These are phyloP conservation scores for Mortierella sp. DNA, from an alignment of 371 early-diverging fungal genomes.

Conservation along the genomic window DNA sequence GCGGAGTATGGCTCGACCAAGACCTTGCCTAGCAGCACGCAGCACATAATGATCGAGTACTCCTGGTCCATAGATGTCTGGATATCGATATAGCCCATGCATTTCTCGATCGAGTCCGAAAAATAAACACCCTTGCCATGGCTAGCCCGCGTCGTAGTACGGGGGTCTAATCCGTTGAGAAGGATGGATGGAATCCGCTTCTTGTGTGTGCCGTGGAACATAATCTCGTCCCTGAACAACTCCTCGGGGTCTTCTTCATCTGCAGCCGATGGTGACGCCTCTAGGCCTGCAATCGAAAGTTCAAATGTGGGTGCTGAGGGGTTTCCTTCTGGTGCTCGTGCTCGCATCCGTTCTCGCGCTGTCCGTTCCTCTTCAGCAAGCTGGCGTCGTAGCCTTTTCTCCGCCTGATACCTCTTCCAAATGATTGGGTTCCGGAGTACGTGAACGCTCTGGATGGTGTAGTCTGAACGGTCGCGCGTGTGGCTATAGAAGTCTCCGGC, in stretches of 20 bases:
- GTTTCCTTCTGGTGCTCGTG: background rate
- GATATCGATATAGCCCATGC: conserved; percentile 47
- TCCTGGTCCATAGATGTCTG: conserved; percentile 34
- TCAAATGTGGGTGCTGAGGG: background rate
- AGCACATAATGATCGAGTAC: conserved; percentile 41
- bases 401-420: conserved; percentile 46
- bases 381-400: conserved; percentile 34
- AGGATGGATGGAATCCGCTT: conserved; percentile 30
- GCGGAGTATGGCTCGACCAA: conserved; percentile 29
- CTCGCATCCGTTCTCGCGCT: background rate
- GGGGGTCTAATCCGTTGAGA: conserved; percentile 40
- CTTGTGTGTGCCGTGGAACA: conserved; percentile 42
- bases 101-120: conserved; percentile 51
- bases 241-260: conserved; percentile 25
- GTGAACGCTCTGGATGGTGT: conserved; percentile 19
- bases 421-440: conserved; percentile 34
- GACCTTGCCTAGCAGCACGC: conserved; percentile 39
- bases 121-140: conserved; percentile 48
- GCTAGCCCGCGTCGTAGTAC: conserved; percentile 34
- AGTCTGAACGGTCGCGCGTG: conserved; percentile 26
- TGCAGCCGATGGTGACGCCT: background rate
- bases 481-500: conserved; percentile 28
- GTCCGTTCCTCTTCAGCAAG: conserved; percentile 5
- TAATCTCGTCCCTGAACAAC: conserved; percentile 37
- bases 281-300: too few species aligned